These are phyloP conservation scores for Colletotrichum salicis DNA, from an alignment of 2,329 filamentous ascomycete species.

Conservation along the genomic window DNA sequence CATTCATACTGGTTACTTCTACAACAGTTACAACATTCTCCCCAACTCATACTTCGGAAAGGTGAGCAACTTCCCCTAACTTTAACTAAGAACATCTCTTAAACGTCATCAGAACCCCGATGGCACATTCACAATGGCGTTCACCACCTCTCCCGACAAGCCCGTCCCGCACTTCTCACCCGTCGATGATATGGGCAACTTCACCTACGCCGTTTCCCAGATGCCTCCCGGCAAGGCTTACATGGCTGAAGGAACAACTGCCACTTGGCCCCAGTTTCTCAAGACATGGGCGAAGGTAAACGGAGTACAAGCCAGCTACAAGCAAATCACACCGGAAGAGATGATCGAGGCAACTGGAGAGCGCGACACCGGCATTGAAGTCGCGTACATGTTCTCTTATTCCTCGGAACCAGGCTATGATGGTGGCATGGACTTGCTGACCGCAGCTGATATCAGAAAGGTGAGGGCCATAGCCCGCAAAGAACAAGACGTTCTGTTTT, in stretches of 20 bases:
- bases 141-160: slow-evolving; percentile 53
- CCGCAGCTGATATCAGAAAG: slow-evolving; percentile 54
- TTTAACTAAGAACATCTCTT: slow-evolving; percentile 39
- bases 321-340: slow-evolving; percentile 52
- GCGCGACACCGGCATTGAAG: slow-evolving; percentile 54
- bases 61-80: slow-evolving; percentile 43
- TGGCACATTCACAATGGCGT: slow-evolving; percentile 58
- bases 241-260: slow-evolving; percentile 58
- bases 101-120: slow-evolving; percentile 40
- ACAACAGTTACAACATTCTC: slow-evolving; percentile 57
- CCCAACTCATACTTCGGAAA: slow-evolving; percentile 58
- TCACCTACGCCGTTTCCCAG: slow-evolving; percentile 59
- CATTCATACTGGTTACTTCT: slow-evolving; percentile 62
- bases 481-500: too few species aligned
- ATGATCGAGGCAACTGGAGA: slow-evolving; percentile 52
- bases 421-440: slow-evolving; percentile 55
- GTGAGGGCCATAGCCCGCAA: slow-evolving; percentile 43
- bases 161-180: slow-evolving; percentile 57
- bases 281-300: slow-evolving; percentile 52
- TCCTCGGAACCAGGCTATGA: slow-evolving; percentile 60
- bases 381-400: slow-evolving; percentile 59
- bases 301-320: slow-evolving; percentile 48
- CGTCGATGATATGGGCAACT: slow-evolving; percentile 58
- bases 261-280: slow-evolving; percentile 59
- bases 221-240: slow-evolving; percentile 60